Evolutionary conservation across 2,329 filamentous ascomycete genomes (phyloP), one percentile per base, ranked within the genome.

Genomic region (Shiraia sp.): DNA sequence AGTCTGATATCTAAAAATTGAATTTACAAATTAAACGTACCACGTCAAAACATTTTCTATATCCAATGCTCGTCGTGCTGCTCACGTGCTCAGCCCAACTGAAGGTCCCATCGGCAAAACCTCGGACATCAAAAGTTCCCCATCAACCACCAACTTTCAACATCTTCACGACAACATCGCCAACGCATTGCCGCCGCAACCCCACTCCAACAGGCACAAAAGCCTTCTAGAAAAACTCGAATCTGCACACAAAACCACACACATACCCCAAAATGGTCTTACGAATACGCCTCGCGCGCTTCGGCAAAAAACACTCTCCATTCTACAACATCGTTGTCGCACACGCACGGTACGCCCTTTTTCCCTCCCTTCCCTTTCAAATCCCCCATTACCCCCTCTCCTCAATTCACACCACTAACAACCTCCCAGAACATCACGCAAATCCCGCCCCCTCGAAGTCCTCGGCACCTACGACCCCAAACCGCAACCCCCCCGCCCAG

Each of bases 301-400:
- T 97, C 70, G 90, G 91, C 67, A 89, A 87, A 70, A 83, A 81
- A 53, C 91, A 95, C 68, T 70, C 82, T n/a, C 92, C 93, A 2
- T 87, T 96, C 61, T 99, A 96, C 80, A 99, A 99, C 75, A 96
- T 99, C 52, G 90, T 97, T 55, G 88, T 99, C 53, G 82, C 90
- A 12, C 92, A 97, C 65, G 91, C 91, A 32, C 85, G 91, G 88
- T 95, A 80, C 53, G 78, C 36, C 19, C 16, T 32, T 30, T 6
- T 14, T 25, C 22, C n/a, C 9, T 13, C 19, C 17, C 32, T 14
- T 10, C 19, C 22, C 29, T 36, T 28, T n/a, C 15, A 26, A 25
- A 17, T 26, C 32, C 29, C 12, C 22, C 30, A 15, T 8, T 8
- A 5, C 32, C 25, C 8, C 30, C 30, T 32, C 23, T 17, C n/a